phyloP scores from a whole-genome alignment of 23 red algal genomes.

The Agarophyton chilense region DNA sequence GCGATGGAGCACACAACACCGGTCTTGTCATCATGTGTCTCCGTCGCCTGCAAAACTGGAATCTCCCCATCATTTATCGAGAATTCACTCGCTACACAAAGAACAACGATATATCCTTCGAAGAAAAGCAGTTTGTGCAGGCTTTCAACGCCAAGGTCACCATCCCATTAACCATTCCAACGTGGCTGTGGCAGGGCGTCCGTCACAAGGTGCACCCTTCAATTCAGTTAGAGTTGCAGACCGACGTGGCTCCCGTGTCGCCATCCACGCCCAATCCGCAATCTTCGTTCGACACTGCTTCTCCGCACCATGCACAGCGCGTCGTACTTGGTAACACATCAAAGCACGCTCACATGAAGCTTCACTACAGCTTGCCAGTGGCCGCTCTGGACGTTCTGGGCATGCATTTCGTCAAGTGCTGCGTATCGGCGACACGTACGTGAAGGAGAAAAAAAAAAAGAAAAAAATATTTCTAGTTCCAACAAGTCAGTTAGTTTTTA shows the following conservation, averaged over 20 bases:
- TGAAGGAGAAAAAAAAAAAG: too few relatives aligned
- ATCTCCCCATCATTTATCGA: conserved; percentile 76
- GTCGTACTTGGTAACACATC: background rate
- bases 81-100: conserved; percentile 96
- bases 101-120: conserved; percentile 73
- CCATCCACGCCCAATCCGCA: background rate
- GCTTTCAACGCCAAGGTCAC: conserved; percentile 80
- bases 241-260: background rate
- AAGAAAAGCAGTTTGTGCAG: conserved; percentile 95
- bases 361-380: conserved; percentile 11
- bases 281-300: background rate
- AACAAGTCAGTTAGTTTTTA: too few relatives aligned
- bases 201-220: conserved; percentile 75
- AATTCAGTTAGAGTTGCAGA: conserved; percentile 43
- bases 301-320: background rate
- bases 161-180: conserved; percentile 60
- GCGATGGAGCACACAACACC: conserved; percentile 97
- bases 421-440: background rate
- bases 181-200: conserved; percentile 86
- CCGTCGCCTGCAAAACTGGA: conserved; percentile 95
- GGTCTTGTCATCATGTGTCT: conserved; percentile 94
- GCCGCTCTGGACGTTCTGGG: conserved; percentile 29
- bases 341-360: background rate
- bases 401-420: conserved; percentile 29
- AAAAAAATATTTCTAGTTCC: too few relatives aligned